Conservation (phyloP, 1,139 yeast species). For the Sugiyamaella neomexicana region DNA sequence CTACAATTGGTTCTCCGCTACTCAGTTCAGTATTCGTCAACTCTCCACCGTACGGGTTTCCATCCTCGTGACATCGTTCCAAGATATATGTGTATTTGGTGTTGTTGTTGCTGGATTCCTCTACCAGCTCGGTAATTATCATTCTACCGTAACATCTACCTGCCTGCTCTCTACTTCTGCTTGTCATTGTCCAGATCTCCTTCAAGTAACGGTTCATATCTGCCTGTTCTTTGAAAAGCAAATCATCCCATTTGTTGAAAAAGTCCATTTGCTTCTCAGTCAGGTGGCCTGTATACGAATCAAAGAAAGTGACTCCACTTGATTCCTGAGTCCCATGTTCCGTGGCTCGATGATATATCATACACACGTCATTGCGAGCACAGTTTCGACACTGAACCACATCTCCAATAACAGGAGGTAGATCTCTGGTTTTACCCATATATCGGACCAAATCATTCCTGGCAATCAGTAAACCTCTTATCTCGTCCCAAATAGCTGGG, state of each 20-base stretch:
- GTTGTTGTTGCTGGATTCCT: slow-evolving; percentile 14
- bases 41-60: slow-evolving; percentile 18
- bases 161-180: slow-evolving; percentile 58
- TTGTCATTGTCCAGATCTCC: slow-evolving; percentile 68
- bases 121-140: slow-evolving; percentile 20
- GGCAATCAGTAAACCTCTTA: slow-evolving; percentile 64
- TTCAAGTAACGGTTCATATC: slow-evolving; percentile 53
- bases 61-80: slow-evolving; percentile 16
- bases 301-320: slow-evolving; percentile 45
- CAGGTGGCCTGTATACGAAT: slow-evolving; percentile 54
- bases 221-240: slow-evolving; percentile 75
- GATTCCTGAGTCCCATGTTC: slow-evolving; percentile 57
- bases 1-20: slow-evolving; percentile 48
- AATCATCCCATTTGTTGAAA: slow-evolving; percentile 68
- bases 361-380: slow-evolving; percentile 60
- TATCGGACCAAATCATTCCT: slow-evolving; percentile 69
- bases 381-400: slow-evolving; percentile 66
- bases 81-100: slow-evolving; percentile 24
- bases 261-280: slow-evolving; percentile 51
- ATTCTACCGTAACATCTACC: slow-evolving; percentile 56
- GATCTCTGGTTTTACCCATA: slow-evolving; percentile 45
- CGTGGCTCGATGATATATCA: slow-evolving; percentile 60
- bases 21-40: slow-evolving; percentile 25
- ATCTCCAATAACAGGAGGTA: slow-evolving; percentile 64
- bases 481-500: slow-evolving; percentile 46